Evolutionary conservation across 2,329 filamentous ascomycete species (phyloP).

Genomic region (Cytospora mali): DNA sequence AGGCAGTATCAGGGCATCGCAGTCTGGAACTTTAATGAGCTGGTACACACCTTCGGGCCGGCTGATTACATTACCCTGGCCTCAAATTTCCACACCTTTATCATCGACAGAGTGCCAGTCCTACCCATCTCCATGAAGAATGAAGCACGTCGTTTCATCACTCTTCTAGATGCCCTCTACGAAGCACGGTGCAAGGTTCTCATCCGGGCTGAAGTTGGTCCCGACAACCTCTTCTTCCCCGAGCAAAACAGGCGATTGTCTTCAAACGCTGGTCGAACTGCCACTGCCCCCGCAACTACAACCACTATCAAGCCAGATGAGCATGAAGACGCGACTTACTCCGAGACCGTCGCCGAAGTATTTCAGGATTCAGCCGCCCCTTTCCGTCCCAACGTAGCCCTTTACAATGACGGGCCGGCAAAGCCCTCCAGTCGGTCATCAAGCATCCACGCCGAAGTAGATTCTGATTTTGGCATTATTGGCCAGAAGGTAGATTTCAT

Average conservation of each 20-base stretch:
- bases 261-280: neutral
- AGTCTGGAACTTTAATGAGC: constrained; percentile 67
- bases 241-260: constrained; percentile 44
- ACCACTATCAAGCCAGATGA: constrained; percentile 35
- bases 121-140: constrained; percentile 73
- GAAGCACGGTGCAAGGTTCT: constrained; percentile 79
- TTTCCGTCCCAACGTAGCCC: constrained; percentile 77
- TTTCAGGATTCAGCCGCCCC: constrained; percentile 78
- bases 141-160: constrained; percentile 79
- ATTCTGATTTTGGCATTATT: constrained; percentile 54
- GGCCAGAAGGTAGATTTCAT: constrained; percentile 62
- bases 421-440: constrained; percentile 36
- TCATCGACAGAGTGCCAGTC: constrained; percentile 70
- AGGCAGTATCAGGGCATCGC: constrained; percentile 59
- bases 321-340: constrained; percentile 56
- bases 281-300: constrained; percentile 40
- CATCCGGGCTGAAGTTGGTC: constrained; percentile 66
- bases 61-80: constrained; percentile 84
- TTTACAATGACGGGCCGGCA: constrained; percentile 50
- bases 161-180: constrained; percentile 77
- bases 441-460: constrained; percentile 58
- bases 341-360: constrained; percentile 71
- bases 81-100: constrained; percentile 76
- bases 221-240: constrained; percentile 79
- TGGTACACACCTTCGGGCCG: constrained; percentile 71